Evolutionary conservation across 2,329 filamentous ascomycete species (phyloP).

Genomic region (Huntiella savannae): DNA sequence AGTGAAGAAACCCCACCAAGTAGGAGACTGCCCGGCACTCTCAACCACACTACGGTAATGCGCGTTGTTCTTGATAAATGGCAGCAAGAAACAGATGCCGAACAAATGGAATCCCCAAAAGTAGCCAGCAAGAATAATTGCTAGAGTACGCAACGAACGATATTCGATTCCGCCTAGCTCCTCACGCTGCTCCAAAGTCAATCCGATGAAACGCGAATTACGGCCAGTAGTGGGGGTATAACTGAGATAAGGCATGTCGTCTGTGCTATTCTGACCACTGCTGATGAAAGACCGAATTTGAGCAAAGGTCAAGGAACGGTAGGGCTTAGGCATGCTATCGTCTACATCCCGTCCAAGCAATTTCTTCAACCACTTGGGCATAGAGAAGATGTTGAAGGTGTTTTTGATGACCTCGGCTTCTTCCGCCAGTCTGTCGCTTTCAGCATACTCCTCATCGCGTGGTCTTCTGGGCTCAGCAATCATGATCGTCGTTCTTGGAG

Average conservation of each 20-base stretch:
- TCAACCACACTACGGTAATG: conserved; percentile 26
- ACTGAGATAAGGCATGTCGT: conserved; percentile 70
- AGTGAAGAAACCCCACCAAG: conserved; percentile 90
- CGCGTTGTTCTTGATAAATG: conserved; percentile 54
- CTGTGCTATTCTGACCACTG: conserved; percentile 4
- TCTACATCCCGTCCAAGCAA: conserved; percentile 3
- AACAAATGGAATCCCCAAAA: conserved; percentile 70
- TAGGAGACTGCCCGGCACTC: conserved; percentile 31
- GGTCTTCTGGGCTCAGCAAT: conserved; percentile 39
- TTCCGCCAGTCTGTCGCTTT: conserved; percentile 16
- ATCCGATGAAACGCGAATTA: conserved; percentile 78
- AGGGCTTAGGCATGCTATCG: conserved; percentile 4
- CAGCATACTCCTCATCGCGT: conserved; percentile 13
- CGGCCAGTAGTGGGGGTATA: conserved; percentile 83
- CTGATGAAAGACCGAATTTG: conserved; percentile 8
- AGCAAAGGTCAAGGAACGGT: conserved; percentile 5
- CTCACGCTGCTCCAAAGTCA: conserved; percentile 80
- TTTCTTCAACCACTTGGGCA: conserved; percentile 9
- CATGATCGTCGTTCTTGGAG: conserved; percentile 19
- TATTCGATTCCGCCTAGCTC: conserved; percentile 96
- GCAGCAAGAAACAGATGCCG: conserved; percentile 51
- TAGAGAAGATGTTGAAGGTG: conserved; percentile 10
- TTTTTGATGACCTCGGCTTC: conserved; percentile 19
- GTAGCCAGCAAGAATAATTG: conserved; percentile 58
- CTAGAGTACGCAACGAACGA: conserved; percentile 70